phyloP scores from a whole-genome alignment of 768 basidiomycete species.

The Xanthoconium purpureum region DNA sequence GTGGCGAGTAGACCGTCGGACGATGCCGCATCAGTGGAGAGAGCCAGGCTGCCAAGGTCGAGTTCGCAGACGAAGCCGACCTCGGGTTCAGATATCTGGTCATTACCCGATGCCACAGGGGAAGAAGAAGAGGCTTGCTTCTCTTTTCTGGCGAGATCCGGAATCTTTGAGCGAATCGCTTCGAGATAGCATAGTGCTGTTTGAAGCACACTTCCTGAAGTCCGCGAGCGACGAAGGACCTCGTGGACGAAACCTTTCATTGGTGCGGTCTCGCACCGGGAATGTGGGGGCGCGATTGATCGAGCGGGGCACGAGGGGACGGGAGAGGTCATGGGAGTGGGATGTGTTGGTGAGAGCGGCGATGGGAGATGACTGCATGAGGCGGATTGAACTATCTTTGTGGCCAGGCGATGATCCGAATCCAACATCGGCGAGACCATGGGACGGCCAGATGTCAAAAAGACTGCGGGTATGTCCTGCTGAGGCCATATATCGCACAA shows the following conservation, averaged over 20 bases:
- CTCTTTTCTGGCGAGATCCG: constrained; percentile 56
- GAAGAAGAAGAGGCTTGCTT: constrained; percentile 40
- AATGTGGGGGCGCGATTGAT: constrained; percentile 4
- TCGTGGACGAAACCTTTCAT: constrained; percentile 84
- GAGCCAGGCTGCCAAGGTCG: constrained; percentile 25
- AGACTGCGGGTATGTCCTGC: constrained; percentile 66
- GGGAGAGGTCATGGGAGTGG: constrained; percentile 29
- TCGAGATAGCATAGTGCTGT: constrained; percentile 87
- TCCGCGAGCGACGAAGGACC: constrained; percentile 81
- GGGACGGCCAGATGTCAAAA: constrained; percentile 39
- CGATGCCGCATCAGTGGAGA: constrained; percentile 3
- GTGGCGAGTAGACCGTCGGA: constrained; percentile 40
- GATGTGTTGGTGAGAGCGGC: constrained; percentile 50
- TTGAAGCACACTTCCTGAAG: constrained; percentile 79
- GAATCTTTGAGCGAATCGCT: constrained; percentile 70
- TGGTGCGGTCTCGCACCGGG: constrained; percentile 44
- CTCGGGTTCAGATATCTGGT: constrained; percentile 42
- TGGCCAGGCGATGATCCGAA: constrained; percentile 7
- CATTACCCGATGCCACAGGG: constrained; percentile 41
- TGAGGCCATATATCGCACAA: constrained; percentile 79
- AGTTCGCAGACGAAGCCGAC: constrained; percentile 43
- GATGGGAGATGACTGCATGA: constrained; percentile 47
- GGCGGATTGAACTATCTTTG: background rate
- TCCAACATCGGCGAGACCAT: constrained; percentile 15
- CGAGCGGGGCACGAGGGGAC: constrained; percentile 28